Evolutionary conservation across 2,329 filamentous ascomycete genomes (phyloP).

Genomic region (Ceratocystis destructans): DNA sequence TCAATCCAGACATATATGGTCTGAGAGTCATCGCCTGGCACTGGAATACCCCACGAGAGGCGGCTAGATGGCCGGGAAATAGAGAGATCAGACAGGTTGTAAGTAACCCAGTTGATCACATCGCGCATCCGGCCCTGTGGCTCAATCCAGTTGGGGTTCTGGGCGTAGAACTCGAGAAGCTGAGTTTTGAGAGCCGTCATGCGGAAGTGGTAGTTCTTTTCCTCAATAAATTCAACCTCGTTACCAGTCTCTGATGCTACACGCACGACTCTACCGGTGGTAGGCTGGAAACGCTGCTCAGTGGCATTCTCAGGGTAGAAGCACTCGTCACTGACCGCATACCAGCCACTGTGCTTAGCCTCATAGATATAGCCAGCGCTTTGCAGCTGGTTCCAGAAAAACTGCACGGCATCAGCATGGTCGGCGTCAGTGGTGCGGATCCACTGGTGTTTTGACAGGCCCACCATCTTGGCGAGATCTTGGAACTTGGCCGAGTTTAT

Average conservation of each 20-base stretch:
- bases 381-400: conserved; percentile 74
- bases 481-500: conserved; percentile 66
- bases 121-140: conserved; percentile 63
- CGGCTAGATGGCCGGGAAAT: conserved; percentile 70
- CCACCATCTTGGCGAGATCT: conserved; percentile 54
- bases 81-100: conserved; percentile 73
- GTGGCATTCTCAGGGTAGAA: conserved; percentile 75
- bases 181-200: conserved; percentile 69
- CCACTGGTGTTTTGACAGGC: conserved; percentile 70
- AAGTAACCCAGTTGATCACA: conserved; percentile 60
- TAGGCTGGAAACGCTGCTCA: conserved; percentile 58
- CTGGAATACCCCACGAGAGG: conserved; percentile 75
- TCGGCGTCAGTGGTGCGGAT: conserved; percentile 78
- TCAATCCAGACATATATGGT: conserved; percentile 99
- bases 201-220: conserved; percentile 89
- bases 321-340: conserved; percentile 89
- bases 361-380: conserved; percentile 69
- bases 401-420: conserved; percentile 72
- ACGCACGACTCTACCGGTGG: conserved; percentile 72
- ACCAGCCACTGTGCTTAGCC: conserved; percentile 85
- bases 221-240: conserved; percentile 86
- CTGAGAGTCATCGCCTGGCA: conserved; percentile 70
- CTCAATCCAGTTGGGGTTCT: conserved; percentile 64
- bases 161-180: conserved; percentile 64
- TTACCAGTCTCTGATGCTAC: conserved; percentile 77